Percentiles rank a stretch among this genome's conserved stretches.
phyloP scores from a whole-genome alignment of 2,329 filamentous ascomycete species.

The Cadophora malorum region DNA sequence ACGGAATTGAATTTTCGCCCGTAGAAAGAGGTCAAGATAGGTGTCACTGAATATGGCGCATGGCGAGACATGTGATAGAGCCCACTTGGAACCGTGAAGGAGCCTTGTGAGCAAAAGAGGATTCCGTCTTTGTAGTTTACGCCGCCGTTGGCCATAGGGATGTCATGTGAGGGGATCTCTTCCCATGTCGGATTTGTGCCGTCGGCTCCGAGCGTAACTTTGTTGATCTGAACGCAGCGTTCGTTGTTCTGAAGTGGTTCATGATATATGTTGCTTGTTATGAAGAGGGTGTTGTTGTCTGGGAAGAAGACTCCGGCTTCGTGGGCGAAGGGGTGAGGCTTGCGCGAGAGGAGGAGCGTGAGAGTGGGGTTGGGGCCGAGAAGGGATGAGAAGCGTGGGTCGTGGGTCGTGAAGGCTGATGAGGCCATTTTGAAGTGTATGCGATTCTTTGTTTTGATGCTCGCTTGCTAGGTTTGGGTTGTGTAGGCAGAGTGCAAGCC shows the following conservation, averaged over 20 bases:
- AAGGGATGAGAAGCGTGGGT: conserved; percentile 57
- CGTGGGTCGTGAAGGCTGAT: conserved; percentile 48
- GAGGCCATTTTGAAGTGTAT: neutral
- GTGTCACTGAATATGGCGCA: conserved; percentile 40
- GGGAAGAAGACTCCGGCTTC: conserved; percentile 58
- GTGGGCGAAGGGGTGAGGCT: conserved; percentile 50
- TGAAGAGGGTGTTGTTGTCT: conserved; percentile 29
- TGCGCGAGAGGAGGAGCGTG: conserved; percentile 50
- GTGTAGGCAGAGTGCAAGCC: neutral
- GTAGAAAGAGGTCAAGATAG: conserved; percentile 64
- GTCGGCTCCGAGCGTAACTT: conserved; percentile 19
- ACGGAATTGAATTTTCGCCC: conserved; percentile 64
- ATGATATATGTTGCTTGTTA: conserved; percentile 32
- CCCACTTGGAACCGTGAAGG: conserved; percentile 25
- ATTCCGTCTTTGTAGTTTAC: conserved; percentile 38
- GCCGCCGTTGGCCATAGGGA: conserved; percentile 35
- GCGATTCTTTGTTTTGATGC: neutral
- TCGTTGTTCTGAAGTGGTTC: conserved; percentile 9
- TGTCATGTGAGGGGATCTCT: conserved; percentile 27
- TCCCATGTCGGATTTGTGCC: conserved; percentile 36
- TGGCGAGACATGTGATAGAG: conserved; percentile 34
- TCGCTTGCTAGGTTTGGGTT: neutral
- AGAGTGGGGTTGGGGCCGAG: conserved; percentile 56
- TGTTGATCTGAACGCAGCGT: conserved; percentile 31
- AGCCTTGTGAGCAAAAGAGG: conserved; percentile 40